These are phyloP conservation scores for Starmerella geochares DNA, from an alignment of 805 yeast species.

Conservation along the genomic window DNA sequence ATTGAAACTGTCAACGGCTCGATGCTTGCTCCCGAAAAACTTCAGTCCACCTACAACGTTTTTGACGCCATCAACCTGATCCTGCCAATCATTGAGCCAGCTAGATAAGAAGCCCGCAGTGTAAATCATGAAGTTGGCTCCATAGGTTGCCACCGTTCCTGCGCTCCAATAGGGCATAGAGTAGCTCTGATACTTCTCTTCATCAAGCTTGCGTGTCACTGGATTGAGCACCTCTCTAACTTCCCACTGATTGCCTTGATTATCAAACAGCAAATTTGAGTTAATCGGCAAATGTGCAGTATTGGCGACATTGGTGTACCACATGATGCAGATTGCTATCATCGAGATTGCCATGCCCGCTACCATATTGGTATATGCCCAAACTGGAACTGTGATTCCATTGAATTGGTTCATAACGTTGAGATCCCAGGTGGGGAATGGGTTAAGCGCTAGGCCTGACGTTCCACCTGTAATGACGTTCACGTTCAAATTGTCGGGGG, in stretches of 20 bases:
- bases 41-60: slow-evolving; percentile 31
- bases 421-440: slow-evolving; percentile 43
- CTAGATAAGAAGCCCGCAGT: slow-evolving; percentile 46
- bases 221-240: slow-evolving; percentile 41
- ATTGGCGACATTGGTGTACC: slow-evolving; percentile 43
- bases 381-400: slow-evolving; percentile 13
- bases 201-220: slow-evolving; percentile 35
- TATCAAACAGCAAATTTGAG: slow-evolving; percentile 35
- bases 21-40: slow-evolving; percentile 33
- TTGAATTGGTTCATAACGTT: slow-evolving; percentile 7
- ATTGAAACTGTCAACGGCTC: slow-evolving; percentile 32
- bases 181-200: slow-evolving; percentile 43
- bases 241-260: slow-evolving; percentile 38
- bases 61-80: slow-evolving; percentile 11
- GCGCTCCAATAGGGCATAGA: slow-evolving; percentile 64
- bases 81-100: slow-evolving; percentile 28
- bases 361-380: slow-evolving; percentile 14
- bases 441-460: slow-evolving; percentile 39
- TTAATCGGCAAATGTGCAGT: slow-evolving; percentile 46
- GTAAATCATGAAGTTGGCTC: slow-evolving; percentile 47
- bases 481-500: slow-evolving; percentile 42
- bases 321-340: slow-evolving; percentile 28
- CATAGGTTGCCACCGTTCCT: slow-evolving; percentile 48
- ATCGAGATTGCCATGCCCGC: slow-evolving; percentile 35
- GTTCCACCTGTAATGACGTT: slow-evolving; percentile 53